Evolutionary conservation across 257 asterid species (phyloP), one percentile per base, ranked within the genome.

Genomic region (Solanum megistacrolobum): DNA sequence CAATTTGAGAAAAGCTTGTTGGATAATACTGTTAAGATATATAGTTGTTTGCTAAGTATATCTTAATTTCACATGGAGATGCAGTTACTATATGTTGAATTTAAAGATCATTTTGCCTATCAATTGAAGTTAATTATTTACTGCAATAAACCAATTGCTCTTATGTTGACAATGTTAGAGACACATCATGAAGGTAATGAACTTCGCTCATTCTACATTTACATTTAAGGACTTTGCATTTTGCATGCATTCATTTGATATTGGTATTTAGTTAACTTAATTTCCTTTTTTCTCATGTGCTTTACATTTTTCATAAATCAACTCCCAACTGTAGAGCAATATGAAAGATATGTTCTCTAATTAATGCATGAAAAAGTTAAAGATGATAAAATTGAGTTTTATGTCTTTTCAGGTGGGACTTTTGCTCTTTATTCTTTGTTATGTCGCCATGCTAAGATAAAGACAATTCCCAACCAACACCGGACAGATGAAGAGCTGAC

Each of bases 401-500:
- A 36, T 58, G 41, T 35, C 3, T 79, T 83, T 83, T 83, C 83
- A 96, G 99, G 99, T 55, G 99, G 99, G 43, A 96, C 99, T 27
- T 95, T 97, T 91, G 99, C 99, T 23, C 98, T 97, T 71, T 97
- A 97, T 91, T 97, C 99, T 3, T 92, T 97, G 84, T 96, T 97
- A 14, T 97, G 99, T 86, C 96, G 99, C 85, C 99, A 97, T 89
- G 99, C 99, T 84, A 96, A 95, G 89, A 94, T 96, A 87, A 94
- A 92, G 83, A 97, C 93, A 8, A 97, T 97, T 79, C 99, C 99
- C 39, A 97, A 97, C 78, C 99, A 97, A 90, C 99, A 97, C 92
- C 94, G 96, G 74, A 97, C 99, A 8, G 99, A 97, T 88, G 99
- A 97, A 94, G 98, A 96, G 93, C 96, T 97, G 91, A 97, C 99